Evolutionary conservation across 2,329 filamentous ascomycete genomes (phyloP).

Genomic region (Fusarium sarcochroum): DNA sequence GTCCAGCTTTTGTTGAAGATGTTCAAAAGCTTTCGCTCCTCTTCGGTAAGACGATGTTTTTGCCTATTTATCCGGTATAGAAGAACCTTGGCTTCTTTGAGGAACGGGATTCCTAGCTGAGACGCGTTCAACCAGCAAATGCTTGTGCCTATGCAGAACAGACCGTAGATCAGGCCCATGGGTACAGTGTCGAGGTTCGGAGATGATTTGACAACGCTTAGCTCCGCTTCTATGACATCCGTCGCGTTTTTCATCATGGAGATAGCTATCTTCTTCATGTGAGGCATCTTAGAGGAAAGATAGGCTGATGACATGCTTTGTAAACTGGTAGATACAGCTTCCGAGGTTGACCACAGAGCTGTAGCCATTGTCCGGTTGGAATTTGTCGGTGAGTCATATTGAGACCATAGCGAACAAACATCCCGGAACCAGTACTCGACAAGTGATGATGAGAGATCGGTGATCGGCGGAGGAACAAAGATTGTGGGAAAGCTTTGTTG

Average conservation of each 20-base stretch:
- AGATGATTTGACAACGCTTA: conserved; percentile 42
- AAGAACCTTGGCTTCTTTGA: conserved; percentile 50
- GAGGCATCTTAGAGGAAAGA: conserved; percentile 52
- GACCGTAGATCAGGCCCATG: conserved; percentile 54
- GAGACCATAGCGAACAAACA: conserved; percentile 58
- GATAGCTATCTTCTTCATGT: conserved; percentile 52
- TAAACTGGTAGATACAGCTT: conserved; percentile 56
- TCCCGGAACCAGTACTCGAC: conserved; percentile 56
- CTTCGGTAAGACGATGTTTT: conserved; percentile 10
- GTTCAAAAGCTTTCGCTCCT: conserved; percentile 50
- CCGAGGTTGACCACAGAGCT: conserved; percentile 55
- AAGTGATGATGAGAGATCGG: conserved; percentile 47
- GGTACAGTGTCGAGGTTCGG: conserved; percentile 45
- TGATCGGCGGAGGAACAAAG: conserved; percentile 29
- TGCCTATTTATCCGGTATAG: conserved; percentile 47
- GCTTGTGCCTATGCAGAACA: conserved; percentile 58
- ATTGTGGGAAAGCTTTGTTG: conserved; percentile 18
- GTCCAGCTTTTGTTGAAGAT: conserved; percentile 58
- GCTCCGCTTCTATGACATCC: conserved; percentile 52
- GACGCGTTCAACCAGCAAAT: conserved; percentile 57
- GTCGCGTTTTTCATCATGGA: conserved; percentile 54
- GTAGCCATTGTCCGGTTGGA: conserved; percentile 57
- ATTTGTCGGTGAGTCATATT: conserved; percentile 57
- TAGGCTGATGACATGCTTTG: conserved; percentile 59
- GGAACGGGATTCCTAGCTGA: conserved; percentile 51